A percentile compares a stretch with the other conserved stretches of the same genome.
Conservation (phyloP, 2,329 filamentous ascomycete species). For the Scorias spongiosa region DNA sequence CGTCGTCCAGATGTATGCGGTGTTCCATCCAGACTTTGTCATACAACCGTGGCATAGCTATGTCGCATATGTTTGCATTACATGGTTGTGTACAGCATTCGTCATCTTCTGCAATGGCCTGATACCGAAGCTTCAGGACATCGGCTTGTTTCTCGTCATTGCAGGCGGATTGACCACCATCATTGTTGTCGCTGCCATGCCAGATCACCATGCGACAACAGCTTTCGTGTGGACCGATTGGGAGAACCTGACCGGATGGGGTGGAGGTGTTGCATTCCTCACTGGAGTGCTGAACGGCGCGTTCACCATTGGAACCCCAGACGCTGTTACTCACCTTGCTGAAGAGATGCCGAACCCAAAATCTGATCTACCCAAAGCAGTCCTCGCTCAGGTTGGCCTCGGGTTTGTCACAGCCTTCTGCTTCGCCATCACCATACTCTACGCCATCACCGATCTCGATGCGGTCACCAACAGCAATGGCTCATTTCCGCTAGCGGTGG, state of each 20-base stretch:
- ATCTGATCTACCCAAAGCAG: slow-evolving; percentile 34
- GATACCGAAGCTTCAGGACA: slow-evolving; percentile 36
- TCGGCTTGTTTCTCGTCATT: slow-evolving; percentile 38
- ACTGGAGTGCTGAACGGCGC: slow-evolving; percentile 24
- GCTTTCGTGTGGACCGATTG: slow-evolving; percentile 40
- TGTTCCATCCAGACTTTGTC: slow-evolving; percentile 40
- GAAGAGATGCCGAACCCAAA: slow-evolving; percentile 22
- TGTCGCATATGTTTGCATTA: slow-evolving; percentile 40
- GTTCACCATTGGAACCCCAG: slow-evolving; percentile 23
- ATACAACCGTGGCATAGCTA: slow-evolving; percentile 44
- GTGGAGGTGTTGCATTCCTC: slow-evolving; percentile 24
- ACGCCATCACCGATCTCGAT: slow-evolving; percentile 32
- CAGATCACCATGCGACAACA: slow-evolving; percentile 34
- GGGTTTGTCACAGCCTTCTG: slow-evolving; percentile 32
- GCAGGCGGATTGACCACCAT: slow-evolving; percentile 22
- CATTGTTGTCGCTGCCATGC: slow-evolving; percentile 35
- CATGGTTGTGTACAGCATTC: slow-evolving; percentile 37
- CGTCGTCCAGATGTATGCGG: slow-evolving; percentile 44
- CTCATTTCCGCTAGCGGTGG: slow-evolving; percentile 32
- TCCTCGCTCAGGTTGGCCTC: slow-evolving; percentile 32
- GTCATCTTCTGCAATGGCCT: slow-evolving; percentile 43
- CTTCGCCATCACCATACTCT: slow-evolving; percentile 37
- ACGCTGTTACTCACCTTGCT: slow-evolving; percentile 21
- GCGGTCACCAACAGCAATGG: slow-evolving; percentile 24
- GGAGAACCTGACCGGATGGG: slow-evolving; percentile 37